Conservation (phyloP, 805 yeast genomes). For the Blastobotrys chiropterorum region DNA sequence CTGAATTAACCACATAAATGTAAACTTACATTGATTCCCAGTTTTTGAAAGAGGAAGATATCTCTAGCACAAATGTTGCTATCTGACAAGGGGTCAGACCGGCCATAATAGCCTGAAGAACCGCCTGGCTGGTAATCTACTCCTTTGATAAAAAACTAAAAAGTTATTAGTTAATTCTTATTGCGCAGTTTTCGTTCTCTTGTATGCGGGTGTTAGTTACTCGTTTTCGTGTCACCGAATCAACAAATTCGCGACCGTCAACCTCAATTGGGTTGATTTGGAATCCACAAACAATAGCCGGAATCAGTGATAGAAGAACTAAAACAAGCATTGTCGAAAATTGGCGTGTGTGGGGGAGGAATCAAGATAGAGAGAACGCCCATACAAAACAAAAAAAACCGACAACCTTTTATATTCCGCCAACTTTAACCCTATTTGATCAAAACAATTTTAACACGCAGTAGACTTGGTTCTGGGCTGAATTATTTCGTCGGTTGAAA, state of each 20-base stretch:
- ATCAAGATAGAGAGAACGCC: neutral
- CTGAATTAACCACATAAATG: neutral
- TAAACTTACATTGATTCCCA: constrained; percentile 57
- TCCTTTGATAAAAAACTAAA: constrained; percentile 70
- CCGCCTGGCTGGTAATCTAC: constrained; percentile 98
- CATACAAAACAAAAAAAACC: constrained; percentile 1
- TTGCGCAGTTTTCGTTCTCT: neutral
- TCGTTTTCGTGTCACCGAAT: constrained; percentile 63
- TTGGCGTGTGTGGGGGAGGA: neutral
- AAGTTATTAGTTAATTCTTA: constrained; percentile 11
- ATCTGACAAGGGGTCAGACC: constrained; percentile 71
- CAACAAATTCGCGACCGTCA: constrained; percentile 66
- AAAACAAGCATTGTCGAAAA: neutral
- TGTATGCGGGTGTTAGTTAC: constrained; percentile 19
- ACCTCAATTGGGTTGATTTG: constrained; percentile 62
- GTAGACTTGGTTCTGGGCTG: too few species aligned
- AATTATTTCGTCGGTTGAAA: too few species aligned
- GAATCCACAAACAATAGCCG: neutral
- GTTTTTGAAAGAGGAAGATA: constrained; percentile 67
- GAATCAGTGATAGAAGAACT: neutral
- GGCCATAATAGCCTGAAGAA: constrained; percentile 55
- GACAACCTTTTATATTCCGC: too few species aligned
- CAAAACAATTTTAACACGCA: too few species aligned
- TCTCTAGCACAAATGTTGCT: constrained; percentile 73
- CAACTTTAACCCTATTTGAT: neutral